Evolutionary conservation across 805 yeast species (phyloP), one percentile per base, ranked within the genome.

Genomic region (Yarrowia divulgata): DNA sequence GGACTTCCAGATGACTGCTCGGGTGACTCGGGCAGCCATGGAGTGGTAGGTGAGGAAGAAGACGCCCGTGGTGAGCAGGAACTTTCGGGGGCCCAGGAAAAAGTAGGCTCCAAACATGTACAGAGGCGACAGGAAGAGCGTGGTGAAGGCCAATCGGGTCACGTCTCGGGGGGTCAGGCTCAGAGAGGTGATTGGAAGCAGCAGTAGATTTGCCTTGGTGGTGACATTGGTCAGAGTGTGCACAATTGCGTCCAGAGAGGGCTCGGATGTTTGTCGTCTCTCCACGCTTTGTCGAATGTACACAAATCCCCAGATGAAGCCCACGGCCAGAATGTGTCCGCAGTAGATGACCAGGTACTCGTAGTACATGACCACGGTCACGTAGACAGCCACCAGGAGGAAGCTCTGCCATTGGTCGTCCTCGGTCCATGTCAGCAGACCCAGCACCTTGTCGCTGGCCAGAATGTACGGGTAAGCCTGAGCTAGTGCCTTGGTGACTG

Each of bases 361-460:
- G 76, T 90, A 91, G 79, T 93, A 91, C n/a, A 90, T 78, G 23
- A 91, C 90, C 4, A 84, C 75, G 5, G 89, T 79, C 1, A 87
- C 80, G 77, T 85, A 88, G 13, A 81, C 73, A 1, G 86, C 80
- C 32, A 90, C 84, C 57, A 89, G 74, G 35, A 92, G 82, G 19
- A 90, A 80, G 74, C 92, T 87, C 69, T 88, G 79, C 91, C 94
- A 92, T 42, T 85, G 82, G 76, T 91, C 95, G 45, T 90, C 93
- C 71, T 88, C 88, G 2, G 98, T 90, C 99, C 99, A 94, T 0
- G 98, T 93, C 45, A 91, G 78, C 48, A 93, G 82, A 52, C 91
- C 88, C 69, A 93, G 81, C 1, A 85, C 71, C 72, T 88, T 87
- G 77, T 93, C 92, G 10, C 88, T 86, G 1, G 90, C 85, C 48